Evolutionary conservation across 345 rosid genomes (phyloP), one percentile per base, ranked within the genome.

Genomic region (Trapa bicornis): DNA sequence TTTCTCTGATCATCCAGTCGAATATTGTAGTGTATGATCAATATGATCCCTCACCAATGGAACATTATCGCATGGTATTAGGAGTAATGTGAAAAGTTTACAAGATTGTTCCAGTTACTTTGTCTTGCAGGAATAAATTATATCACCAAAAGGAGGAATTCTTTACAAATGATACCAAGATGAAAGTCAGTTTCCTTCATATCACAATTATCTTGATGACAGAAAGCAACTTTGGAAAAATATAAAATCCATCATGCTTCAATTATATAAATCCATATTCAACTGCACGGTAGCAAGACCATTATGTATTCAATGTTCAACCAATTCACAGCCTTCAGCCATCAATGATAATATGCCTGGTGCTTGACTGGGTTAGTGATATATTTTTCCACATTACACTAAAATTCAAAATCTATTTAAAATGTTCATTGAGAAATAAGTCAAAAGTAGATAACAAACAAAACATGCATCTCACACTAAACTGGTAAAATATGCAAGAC

Each of bases 21-120:
- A 69, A 92, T 89, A 69, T 92, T 92, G 64, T 88, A 92, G 74
- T 92, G 98, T 89, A 73, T 92, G 96, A 68, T 89, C 96, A 48
- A 93, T 90, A 67, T 90, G 88, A 72, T 93, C 98, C 1, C 98
- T 86, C 36, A 90, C 98, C 89, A 84, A 82, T 66, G 67, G 62
- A 65, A 22, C 32, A 22, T 22, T 22, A 22, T 22, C 29, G 29
- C 29, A 22, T 22, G 29, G 29, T 22, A 22, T 22, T 22, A 22
- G 29, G 29, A 22, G 29, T 22, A 22, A 22, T 22, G 29, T 22
- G 61, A 32, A 6, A 5, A 22, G 32, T 54, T 6, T 4, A 58
- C 63, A 58, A 22, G 29, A 22, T 22, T 0, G 63, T 58, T 0
- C 38, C 37, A 58, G 37, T 41, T 22, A 22, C 61, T 32, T 29